Evolutionary conservation across 2,329 filamentous ascomycete genomes (phyloP).

Genomic region (Epichloe scottii): DNA sequence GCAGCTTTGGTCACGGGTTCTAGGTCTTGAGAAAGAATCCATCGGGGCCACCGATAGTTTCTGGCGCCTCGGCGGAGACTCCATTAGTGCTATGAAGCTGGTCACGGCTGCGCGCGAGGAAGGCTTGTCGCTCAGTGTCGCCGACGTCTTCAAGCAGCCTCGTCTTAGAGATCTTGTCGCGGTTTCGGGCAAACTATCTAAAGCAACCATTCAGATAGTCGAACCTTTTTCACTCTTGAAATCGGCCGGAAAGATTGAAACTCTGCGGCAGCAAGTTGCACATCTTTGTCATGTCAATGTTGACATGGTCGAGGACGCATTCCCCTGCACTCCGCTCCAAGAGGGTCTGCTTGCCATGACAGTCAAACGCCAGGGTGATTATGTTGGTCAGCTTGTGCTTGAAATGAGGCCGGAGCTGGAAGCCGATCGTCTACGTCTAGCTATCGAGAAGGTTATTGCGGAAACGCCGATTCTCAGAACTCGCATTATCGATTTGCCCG

Average conservation of each 20-base stretch:
- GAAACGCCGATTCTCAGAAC: not conserved
- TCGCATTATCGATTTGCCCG: not conserved
- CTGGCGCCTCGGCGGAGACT: conserved; percentile 23
- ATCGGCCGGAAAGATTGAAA: too few relatives aligned
- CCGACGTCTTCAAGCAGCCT: too few relatives aligned
- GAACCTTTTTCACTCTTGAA: too few relatives aligned
- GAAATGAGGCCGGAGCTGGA: not conserved
- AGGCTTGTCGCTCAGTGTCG: too few relatives aligned
- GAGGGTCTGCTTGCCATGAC: conserved; percentile 11
- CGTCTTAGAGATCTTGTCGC: too few relatives aligned
- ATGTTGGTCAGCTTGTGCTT: conserved; percentile 4
- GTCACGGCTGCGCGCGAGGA: not conserved
- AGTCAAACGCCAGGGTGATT: conserved; percentile 6
- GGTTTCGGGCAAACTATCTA: too few relatives aligned
- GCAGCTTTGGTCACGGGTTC: conserved; percentile 7
- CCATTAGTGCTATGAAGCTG: conserved; percentile 9
- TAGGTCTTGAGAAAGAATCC: conserved; percentile 1
- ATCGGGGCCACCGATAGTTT: conserved; percentile 9
- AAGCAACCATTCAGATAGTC: too few relatives aligned
- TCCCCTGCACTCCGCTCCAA: conserved; percentile 12
- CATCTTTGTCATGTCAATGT: too few relatives aligned
- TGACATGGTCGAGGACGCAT: too few relatives aligned
- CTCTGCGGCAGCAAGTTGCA: too few relatives aligned
- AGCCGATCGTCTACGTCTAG: not conserved
- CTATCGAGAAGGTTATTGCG: not conserved